phyloP scores from a whole-genome alignment of 129 eudicot genomes.

The Calendula officinalis region DNA sequence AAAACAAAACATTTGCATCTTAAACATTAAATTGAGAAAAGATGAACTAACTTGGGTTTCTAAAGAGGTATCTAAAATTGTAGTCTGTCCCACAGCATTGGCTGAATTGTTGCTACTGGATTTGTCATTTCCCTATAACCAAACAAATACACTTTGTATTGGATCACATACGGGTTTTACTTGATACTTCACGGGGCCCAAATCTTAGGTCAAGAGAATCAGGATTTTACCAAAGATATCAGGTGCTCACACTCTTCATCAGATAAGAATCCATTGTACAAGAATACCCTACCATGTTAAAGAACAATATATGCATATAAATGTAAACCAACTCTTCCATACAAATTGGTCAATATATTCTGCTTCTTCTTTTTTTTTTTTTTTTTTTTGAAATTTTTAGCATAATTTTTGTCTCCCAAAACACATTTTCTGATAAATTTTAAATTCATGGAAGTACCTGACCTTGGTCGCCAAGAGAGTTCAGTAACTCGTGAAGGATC shows the following conservation, averaged over 20 bases:
- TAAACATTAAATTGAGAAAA: neutral
- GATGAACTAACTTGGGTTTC: conserved; percentile 33
- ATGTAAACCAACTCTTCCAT: neutral
- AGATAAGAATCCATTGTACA: conserved; percentile 63
- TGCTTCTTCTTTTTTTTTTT: too few species aligned
- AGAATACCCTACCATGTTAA: conserved; percentile 62
- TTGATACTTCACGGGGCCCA: neutral
- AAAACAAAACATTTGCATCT: neutral
- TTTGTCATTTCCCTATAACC: conserved; percentile 43
- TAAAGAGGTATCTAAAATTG: conserved; percentile 24
- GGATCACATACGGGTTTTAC: neutral
- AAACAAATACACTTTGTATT: conserved; percentile 20
- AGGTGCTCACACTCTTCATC: conserved; percentile 82
- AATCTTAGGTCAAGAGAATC: neutral
- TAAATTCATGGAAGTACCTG: conserved; percentile 48
- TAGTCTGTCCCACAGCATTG: conserved; percentile 23
- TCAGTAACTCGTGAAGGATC: conserved; percentile 65
- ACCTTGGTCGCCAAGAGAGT: conserved; percentile 96
- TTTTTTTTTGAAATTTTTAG: neutral
- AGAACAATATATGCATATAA: neutral
- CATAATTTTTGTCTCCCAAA: neutral
- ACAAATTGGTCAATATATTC: neutral
- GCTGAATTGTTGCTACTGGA: conserved; percentile 21
- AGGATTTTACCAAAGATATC: conserved; percentile 51
- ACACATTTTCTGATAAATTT: neutral